phyloP scores from a whole-genome alignment of 345 rosid species.

The Rhodamnia rubescens region DNA sequence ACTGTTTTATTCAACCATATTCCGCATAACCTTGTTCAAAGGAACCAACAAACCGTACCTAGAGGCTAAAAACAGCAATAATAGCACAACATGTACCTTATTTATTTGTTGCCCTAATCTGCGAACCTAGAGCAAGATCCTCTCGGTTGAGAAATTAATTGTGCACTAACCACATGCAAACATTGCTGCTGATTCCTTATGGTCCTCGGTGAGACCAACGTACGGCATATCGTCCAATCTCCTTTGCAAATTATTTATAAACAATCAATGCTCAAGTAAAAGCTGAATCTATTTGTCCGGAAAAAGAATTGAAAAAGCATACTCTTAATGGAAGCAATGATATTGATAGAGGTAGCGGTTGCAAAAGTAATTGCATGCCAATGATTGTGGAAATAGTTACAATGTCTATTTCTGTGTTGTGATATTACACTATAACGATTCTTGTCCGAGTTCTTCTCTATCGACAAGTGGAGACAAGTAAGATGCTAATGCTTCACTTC shows the following conservation, averaged over 20 bases:
- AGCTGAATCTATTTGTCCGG: background rate
- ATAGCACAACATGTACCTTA: constrained; percentile 24
- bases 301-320: background rate
- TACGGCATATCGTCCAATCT: constrained; percentile 87
- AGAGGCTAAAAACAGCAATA: background rate
- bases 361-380: background rate
- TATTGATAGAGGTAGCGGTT: background rate
- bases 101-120: constrained; percentile 4
- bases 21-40: background rate
- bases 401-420: background rate
- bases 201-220: constrained; percentile 90
- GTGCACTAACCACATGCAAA: constrained; percentile 83
- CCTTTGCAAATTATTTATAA: constrained; percentile 12
- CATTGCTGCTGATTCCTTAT: constrained; percentile 30
- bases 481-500: background rate
- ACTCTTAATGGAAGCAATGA: background rate
- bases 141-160: constrained; percentile 63
- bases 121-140: constrained; percentile 15
- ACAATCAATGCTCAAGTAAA: background rate
- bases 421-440: background rate
- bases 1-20: background rate
- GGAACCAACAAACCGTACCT: background rate
- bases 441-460: background rate
- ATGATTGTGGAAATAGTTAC: background rate
- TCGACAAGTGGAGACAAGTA: background rate